Evolutionary conservation across 164 flowering plant species (phyloP).

Genomic region (Vitis rotundifolia): DNA sequence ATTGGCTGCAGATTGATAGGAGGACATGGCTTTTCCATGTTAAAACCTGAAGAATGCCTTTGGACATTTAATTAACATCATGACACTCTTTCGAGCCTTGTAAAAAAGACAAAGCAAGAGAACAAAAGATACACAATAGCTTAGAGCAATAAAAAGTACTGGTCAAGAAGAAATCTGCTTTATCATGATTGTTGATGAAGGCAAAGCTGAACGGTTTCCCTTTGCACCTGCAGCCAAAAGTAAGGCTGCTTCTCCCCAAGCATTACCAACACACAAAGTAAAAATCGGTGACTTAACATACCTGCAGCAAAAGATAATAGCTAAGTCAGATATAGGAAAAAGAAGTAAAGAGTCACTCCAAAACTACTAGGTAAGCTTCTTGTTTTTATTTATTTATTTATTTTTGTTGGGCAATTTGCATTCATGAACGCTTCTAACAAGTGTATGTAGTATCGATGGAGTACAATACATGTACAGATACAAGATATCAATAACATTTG

Average conservation of each 20-base stretch:
- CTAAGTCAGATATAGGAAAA: neutral
- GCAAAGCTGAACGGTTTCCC: constrained; percentile 94
- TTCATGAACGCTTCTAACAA: too few relatives aligned
- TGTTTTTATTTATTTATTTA: too few relatives aligned
- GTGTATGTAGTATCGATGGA: too few relatives aligned
- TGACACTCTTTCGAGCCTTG: neutral
- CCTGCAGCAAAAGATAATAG: constrained; percentile 32
- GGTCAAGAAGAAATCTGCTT: constrained; percentile 58
- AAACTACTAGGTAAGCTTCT: neutral
- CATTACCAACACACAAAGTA: constrained; percentile 96
- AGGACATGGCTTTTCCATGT: constrained; percentile 5
- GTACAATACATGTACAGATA: too few relatives aligned
- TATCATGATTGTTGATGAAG: constrained; percentile 92
- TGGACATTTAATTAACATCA: neutral
- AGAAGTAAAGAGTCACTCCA: neutral
- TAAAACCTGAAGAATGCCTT: constrained; percentile 2
- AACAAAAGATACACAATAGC: neutral
- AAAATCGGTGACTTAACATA: constrained; percentile 81
- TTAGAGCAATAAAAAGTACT: too few relatives aligned
- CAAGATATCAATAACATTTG: too few relatives aligned
- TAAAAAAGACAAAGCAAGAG: too few relatives aligned
- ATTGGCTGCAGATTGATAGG: too few relatives aligned
- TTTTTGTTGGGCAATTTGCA: too few relatives aligned
- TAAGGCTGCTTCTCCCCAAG: constrained; percentile 99
- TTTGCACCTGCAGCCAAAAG: constrained; percentile 93